Evolutionary conservation across 345 rosid genomes (phyloP), one percentile per base, ranked within the genome.

Genomic region (Lepidium sativum): DNA sequence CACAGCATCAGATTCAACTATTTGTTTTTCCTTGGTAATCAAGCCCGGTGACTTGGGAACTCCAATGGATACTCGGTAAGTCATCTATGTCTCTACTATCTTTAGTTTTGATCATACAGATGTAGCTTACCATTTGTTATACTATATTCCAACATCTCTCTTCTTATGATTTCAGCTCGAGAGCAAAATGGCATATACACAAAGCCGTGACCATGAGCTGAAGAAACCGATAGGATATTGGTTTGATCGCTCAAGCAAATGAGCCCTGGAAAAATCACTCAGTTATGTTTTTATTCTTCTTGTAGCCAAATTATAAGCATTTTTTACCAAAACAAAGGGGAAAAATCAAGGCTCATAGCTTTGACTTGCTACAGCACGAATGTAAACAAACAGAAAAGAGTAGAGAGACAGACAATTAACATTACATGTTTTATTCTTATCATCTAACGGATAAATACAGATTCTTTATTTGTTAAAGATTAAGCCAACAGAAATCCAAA

Each of bases 1-100:
- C 68, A 58, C 57, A 21, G 9, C 53, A 8, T 20, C 58, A 37
- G 65, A 53, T 57, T 50, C 67, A 53, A 53, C 63, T 67, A 64
- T 74, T 56, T 42, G 61, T 70, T 65, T 61, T 65, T 50, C 61
- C 54, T 38, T 64, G 65, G 67, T 51, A 59, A 52, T 65, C 60
- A 59, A 62, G 75, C 40, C 50, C 51, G 5, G 38, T 42, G 71
- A 70, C 40, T 56, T 57, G 58, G 68, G 51, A 40, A 40, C 33
- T 20, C 31, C 31, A 51, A 39, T 60, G 50, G 55, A 64, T 40
- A 39, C 14, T 4, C 33, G 10, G 71, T 65, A 65, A 57, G 76
- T 65, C 32, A 18, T 55, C 11, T 13, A 48, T 40, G 12, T 48
- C 14, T 72, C 5, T 58, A 34, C 17, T 14, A 15, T 29, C 34